Evolutionary conservation across 805 yeast species (phyloP).

Genomic region (Kodamaea laetipori): DNA sequence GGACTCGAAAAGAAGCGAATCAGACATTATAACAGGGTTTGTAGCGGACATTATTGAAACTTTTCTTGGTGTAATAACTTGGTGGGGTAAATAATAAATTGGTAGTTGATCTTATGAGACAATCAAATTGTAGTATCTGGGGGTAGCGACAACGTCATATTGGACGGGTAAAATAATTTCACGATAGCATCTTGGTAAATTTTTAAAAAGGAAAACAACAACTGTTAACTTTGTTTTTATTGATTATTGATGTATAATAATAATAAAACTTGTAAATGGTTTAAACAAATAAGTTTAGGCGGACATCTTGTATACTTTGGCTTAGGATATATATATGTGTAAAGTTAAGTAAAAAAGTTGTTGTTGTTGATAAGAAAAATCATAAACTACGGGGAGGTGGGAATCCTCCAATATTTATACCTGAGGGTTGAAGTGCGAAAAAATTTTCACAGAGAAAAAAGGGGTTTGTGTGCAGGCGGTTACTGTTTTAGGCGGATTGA

Average conservation of each 20-base stretch:
- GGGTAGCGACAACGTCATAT: slow-evolving; percentile 12
- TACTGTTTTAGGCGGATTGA: background rate
- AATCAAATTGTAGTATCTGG: slow-evolving; percentile 8
- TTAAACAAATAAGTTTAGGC: slow-evolving; percentile 11
- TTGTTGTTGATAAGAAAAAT: slow-evolving; percentile 14
- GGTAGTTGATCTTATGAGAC: slow-evolving; percentile 1
- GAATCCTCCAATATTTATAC: slow-evolving; percentile 15
- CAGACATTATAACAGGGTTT: slow-evolving; percentile 17
- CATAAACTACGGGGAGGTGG: slow-evolving; percentile 7
- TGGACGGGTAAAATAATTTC: slow-evolving; percentile 12
- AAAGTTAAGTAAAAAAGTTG: slow-evolving; percentile 7
- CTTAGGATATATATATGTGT: slow-evolving; percentile 6
- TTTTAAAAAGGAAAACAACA: slow-evolving; percentile 8
- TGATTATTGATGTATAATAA: slow-evolving; percentile 8
- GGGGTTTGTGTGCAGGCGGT: background rate
- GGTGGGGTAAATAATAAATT: slow-evolving; percentile 3
- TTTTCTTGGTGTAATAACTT: slow-evolving; percentile 13
- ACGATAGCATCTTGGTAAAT: slow-evolving; percentile 12
- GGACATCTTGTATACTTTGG: slow-evolving; percentile 12
- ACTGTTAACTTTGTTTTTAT: slow-evolving; percentile 8
- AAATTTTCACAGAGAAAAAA: slow-evolving; percentile 10
- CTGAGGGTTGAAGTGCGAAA: slow-evolving; percentile 1
- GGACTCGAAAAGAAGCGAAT: slow-evolving; percentile 29
- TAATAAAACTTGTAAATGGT: slow-evolving; percentile 7
- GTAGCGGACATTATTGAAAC: slow-evolving; percentile 29